These are phyloP conservation scores for Cordyceps javanica DNA, from an alignment of 2,329 filamentous ascomycete species.

Conservation along the genomic window DNA sequence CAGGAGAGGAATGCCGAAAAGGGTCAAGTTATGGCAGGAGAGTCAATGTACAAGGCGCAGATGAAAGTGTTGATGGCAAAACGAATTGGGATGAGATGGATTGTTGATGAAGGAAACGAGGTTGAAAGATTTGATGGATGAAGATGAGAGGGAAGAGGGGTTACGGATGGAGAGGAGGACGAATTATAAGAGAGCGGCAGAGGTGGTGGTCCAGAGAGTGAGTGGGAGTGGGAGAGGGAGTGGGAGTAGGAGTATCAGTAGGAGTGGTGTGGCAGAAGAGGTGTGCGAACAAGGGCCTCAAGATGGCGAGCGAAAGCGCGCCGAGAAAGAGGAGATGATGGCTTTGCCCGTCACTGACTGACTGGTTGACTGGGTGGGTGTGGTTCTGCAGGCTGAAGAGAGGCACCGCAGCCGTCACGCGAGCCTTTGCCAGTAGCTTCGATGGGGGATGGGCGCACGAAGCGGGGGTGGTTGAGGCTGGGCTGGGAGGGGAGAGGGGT, in stretches of 20 bases:
- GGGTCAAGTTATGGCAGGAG: neutral
- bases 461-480: neutral
- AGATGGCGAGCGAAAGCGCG: neutral
- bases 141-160: conserved; percentile 10
- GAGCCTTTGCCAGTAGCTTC: no score
- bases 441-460: neutral
- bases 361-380: neutral
- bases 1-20: neutral
- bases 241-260: neutral
- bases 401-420: conserved; percentile 13
- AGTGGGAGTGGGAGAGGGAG: neutral
- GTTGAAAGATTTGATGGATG: conserved; percentile 6
- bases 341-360: neutral
- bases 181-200: conserved; percentile 13
- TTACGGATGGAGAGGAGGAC: conserved; percentile 4
- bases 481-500: neutral
- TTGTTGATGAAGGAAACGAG: conserved; percentile 11
- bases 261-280: no score
- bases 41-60: neutral
- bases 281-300: no score
- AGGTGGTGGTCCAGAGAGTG: neutral
- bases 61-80: conserved; percentile 8
- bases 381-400: neutral
- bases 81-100: conserved; percentile 11
- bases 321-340: neutral